Conservation (phyloP, 2,329 filamentous ascomycete species). For the Westerdykella ornata region DNA sequence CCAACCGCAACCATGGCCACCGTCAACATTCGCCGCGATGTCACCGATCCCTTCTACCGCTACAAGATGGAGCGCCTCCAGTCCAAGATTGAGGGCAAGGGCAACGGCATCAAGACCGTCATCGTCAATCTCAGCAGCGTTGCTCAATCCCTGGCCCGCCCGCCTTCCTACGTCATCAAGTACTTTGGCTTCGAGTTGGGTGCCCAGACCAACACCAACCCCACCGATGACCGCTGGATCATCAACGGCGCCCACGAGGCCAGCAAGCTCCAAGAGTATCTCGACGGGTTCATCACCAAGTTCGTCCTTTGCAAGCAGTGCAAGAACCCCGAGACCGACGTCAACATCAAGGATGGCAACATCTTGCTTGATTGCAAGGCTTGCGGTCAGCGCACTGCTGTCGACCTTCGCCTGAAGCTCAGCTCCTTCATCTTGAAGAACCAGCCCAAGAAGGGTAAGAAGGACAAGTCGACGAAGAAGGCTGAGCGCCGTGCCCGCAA, state of each 20-base stretch:
- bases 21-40: slow-evolving; percentile 94
- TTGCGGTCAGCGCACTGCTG: slow-evolving; percentile 86
- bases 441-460: slow-evolving; percentile 86
- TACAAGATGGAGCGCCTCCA: slow-evolving; percentile 99
- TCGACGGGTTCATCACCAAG: slow-evolving; percentile 96
- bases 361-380: slow-evolving; percentile 98
- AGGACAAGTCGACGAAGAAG: slow-evolving; percentile 93
- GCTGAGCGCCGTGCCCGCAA: slow-evolving; percentile 79
- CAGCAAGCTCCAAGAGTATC: slow-evolving; percentile 91
- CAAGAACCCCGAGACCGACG: slow-evolving; percentile 98
- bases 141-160: slow-evolving; percentile 83
- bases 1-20: slow-evolving; percentile 75
- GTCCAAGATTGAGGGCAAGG: slow-evolving; percentile 99
- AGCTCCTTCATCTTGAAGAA: slow-evolving; percentile 97
- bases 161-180: slow-evolving; percentile 94
- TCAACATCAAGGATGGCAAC: slow-evolving; percentile 86
- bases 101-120: slow-evolving; percentile 98
- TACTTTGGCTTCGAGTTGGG: slow-evolving; percentile 99
- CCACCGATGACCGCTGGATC: slow-evolving; percentile 97
- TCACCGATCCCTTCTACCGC: slow-evolving; percentile 97
- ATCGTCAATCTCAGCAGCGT: slow-evolving; percentile 95
- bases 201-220: slow-evolving; percentile 96
- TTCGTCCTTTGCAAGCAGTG: slow-evolving; percentile 99
- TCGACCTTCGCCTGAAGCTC: slow-evolving; percentile 90
- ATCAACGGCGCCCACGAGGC: slow-evolving; percentile 98